Percentiles rank a stretch among this genome's conserved stretches.
Evolutionary conservation across 2,329 filamentous ascomycete species (phyloP).

Genomic region (Colletotrichum acutatum): DNA sequence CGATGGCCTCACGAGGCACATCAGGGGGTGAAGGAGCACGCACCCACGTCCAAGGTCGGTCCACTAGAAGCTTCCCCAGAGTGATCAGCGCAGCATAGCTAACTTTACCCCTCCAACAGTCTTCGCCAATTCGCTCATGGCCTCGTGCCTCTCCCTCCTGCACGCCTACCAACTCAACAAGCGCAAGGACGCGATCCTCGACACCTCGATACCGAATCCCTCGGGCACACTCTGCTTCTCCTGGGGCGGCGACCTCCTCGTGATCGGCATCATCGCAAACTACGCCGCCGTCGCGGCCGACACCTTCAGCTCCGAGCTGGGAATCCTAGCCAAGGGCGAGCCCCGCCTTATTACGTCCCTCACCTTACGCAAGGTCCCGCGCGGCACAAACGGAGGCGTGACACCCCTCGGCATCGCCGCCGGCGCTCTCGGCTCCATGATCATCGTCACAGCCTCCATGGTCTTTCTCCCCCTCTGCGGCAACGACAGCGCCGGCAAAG

Average conservation of each 20-base stretch:
- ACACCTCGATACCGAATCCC: slow-evolving; percentile 44
- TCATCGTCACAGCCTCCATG: slow-evolving; percentile 74
- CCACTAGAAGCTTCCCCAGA: not conserved
- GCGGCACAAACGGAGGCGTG: slow-evolving; percentile 94
- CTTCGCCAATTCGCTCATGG: slow-evolving; percentile 86
- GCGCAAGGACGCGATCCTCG: slow-evolving; percentile 54
- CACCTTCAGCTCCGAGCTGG: slow-evolving; percentile 94
- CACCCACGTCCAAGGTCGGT: slow-evolving; percentile 80
- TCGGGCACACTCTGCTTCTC: slow-evolving; percentile 64
- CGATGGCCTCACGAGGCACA: slow-evolving; percentile 78
- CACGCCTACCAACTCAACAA: slow-evolving; percentile 69
- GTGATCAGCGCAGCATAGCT: not conserved
- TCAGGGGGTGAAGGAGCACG: slow-evolving; percentile 84
- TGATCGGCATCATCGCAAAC: slow-evolving; percentile 78
- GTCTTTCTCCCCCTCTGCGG: slow-evolving; percentile 77
- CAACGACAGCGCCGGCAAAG: slow-evolving; percentile 46
- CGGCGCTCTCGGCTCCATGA: slow-evolving; percentile 78
- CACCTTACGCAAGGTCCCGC: slow-evolving; percentile 80
- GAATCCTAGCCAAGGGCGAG: slow-evolving; percentile 80
- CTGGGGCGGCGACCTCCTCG: slow-evolving; percentile 71
- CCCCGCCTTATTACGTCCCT: slow-evolving; percentile 90
- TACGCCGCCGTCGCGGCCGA: slow-evolving; percentile 94
- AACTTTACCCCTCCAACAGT: slow-evolving; percentile 55
- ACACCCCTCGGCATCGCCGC: slow-evolving; percentile 79
- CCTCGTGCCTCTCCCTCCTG: slow-evolving; percentile 71